A percentile compares a stretch with the other conserved stretches of the same genome.
phyloP scores from a whole-genome alignment of 106 monocot species.

The Hemerocallis citrina region DNA sequence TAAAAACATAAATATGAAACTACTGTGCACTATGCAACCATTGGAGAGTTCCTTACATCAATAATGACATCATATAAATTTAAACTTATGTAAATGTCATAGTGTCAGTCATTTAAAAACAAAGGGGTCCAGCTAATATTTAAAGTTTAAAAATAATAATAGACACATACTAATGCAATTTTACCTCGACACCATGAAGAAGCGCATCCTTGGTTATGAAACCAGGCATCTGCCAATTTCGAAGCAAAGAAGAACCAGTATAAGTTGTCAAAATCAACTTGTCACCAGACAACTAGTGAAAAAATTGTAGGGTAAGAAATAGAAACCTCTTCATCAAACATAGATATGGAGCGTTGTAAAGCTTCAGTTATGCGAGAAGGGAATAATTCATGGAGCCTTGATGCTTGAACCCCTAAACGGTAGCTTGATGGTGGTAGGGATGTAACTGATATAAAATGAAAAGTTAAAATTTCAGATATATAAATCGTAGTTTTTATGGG shows the following conservation, averaged over 20 bases:
- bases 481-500: too few relatives aligned
- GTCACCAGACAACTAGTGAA: background rate
- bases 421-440: slow-evolving; percentile 84
- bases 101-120: too few relatives aligned
- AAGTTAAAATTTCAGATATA: background rate
- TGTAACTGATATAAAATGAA: slow-evolving; percentile 34
- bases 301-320: background rate
- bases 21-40: too few relatives aligned
- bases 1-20: too few relatives aligned
- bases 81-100: too few relatives aligned
- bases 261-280: background rate
- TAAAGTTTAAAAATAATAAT: background rate
- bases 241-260: background rate
- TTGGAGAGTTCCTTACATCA: too few relatives aligned
- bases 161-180: background rate
- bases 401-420: slow-evolving; percentile 69
- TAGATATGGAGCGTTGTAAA: slow-evolving; percentile 57
- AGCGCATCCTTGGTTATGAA: slow-evolving; percentile 81
- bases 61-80: too few relatives aligned
- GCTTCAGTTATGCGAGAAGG: slow-evolving; percentile 67
- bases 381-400: slow-evolving; percentile 77
- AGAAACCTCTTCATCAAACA: slow-evolving; percentile 80
- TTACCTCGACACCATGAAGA: slow-evolving; percentile 99
- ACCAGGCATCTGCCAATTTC: slow-evolving; percentile 67
- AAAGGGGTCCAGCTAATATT: too few relatives aligned